Conservation (phyloP, 306 rosid genomes). For the Abrus precatorius region DNA sequence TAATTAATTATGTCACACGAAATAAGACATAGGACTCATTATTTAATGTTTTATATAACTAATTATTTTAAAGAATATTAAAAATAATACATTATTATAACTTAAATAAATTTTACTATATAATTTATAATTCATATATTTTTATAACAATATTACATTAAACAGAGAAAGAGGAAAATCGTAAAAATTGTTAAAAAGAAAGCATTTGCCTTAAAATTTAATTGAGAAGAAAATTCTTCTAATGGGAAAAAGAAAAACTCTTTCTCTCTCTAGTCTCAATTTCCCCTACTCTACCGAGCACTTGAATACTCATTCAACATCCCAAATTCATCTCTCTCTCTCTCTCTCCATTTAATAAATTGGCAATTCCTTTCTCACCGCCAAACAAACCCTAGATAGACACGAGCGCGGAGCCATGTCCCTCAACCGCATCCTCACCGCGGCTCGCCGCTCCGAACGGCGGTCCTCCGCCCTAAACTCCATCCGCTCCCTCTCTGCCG, state of each 20-base stretch:
- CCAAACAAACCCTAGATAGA: conserved; percentile 41
- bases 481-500: conserved; percentile 43
- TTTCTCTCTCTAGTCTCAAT: neutral
- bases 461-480: conserved; percentile 43
- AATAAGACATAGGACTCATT: no score
- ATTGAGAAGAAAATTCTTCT: no score
- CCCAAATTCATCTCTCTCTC: neutral
- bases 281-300: neutral
- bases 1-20: no score
- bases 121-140: no score
- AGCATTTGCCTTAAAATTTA: no score
- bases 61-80: no score
- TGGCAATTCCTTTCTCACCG: neutral
- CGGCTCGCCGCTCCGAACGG: conserved; percentile 68
- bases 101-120: no score
- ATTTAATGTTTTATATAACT: no score
- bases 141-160: no score
- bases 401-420: conserved; percentile 65
- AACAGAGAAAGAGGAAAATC: no score
- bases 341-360: neutral
- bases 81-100: no score
- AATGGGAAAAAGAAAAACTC: neutral
- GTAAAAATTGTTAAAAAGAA: no score
- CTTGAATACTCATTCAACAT: neutral
- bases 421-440: conserved; percentile 71